Conservation (phyloP, 345 rosid genomes). For the Citrus glauca region DNA sequence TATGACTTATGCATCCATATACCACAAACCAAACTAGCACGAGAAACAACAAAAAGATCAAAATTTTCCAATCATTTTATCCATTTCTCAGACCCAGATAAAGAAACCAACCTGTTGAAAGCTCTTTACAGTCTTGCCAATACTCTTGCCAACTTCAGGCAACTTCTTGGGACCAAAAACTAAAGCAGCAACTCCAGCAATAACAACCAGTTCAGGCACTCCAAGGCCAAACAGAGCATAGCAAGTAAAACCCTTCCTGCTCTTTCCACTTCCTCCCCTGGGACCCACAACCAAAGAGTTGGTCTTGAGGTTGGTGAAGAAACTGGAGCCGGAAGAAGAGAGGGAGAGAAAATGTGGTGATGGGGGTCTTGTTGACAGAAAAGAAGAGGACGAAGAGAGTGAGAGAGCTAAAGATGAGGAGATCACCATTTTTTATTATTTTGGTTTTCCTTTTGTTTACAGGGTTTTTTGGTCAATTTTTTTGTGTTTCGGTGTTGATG, state of each 20-base stretch:
- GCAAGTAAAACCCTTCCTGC: constrained; percentile 52
- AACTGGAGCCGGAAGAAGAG: constrained; percentile 57
- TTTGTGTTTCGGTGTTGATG: not conserved
- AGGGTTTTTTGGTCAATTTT: not conserved
- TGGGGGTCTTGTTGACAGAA: constrained; percentile 19
- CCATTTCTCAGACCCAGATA: constrained; percentile 8
- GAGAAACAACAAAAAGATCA: constrained; percentile 3
- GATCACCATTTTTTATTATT: constrained; percentile 50
- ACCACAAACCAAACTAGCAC: not conserved
- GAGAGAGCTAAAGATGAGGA: constrained; percentile 49
- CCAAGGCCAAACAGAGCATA: constrained; percentile 90
- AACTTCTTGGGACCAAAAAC: constrained; percentile 94
- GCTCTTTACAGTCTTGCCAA: constrained; percentile 93
- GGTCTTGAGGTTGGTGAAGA: constrained; percentile 23
- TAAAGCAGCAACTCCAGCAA: constrained; percentile 89
- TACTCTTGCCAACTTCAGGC: constrained; percentile 91
- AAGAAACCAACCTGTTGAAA: constrained; percentile 73
- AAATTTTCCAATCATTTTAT: constrained; percentile 1
- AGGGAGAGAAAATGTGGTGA: constrained; percentile 29
- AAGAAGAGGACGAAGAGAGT: constrained; percentile 6
- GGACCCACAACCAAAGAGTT: constrained; percentile 34
- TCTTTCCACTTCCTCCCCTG: constrained; percentile 30
- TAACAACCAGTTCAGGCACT: constrained; percentile 91
- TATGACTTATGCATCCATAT: not conserved
- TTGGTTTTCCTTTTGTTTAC: constrained; percentile 8